Evolutionary conservation across 257 asterid species (phyloP), one percentile per base, ranked within the genome.

Genomic region (Solanum paucissectum): DNA sequence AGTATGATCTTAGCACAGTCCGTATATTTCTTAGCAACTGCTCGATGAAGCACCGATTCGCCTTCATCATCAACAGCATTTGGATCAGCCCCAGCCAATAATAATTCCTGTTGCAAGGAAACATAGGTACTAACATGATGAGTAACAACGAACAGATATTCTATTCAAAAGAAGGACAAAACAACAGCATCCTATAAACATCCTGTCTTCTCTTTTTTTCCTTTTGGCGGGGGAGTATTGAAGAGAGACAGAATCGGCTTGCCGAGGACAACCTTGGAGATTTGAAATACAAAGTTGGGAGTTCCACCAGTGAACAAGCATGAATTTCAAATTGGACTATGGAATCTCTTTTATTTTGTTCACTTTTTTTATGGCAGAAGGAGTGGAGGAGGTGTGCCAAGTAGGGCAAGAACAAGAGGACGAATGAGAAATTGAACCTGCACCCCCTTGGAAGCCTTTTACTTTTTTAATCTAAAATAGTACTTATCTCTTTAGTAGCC

Each of bases 41-140:
- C 99, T 93, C 99, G 94, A 90, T 97, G 99, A 90, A 97, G 99
- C 85, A 95, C 99, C 85, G 99, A 97, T 92, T 97, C 99, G 74
- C 99, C 98, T 89, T 97, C 99, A 87, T 97, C 98, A 86, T 97
- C 99, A 82, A 97, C 95, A 86, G 99, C 95, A 93, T 97, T 97
- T 88, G 99, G 98, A 94, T 97, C 98, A 88, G 99, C 98, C 87
- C 99, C 99, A 77, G 98, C 98, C 92, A 93, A 89, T 86, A 97
- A 90, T 88, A 97, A 90, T 88, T 97, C 99, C 99, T 97, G 91
- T 82, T 36, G 89, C 81, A 88, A 91, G 83, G 81, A 86, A 87
- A 92, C 36, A 89, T 73, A 83, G 42, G 85, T 46, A 46, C 69
- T 5, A 44, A 79, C 77, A 66, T 29, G 34, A 84, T 13, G 16